These are phyloP conservation scores for Microcos paniculata DNA, from an alignment of 345 rosid genomes.

Conservation along the genomic window DNA sequence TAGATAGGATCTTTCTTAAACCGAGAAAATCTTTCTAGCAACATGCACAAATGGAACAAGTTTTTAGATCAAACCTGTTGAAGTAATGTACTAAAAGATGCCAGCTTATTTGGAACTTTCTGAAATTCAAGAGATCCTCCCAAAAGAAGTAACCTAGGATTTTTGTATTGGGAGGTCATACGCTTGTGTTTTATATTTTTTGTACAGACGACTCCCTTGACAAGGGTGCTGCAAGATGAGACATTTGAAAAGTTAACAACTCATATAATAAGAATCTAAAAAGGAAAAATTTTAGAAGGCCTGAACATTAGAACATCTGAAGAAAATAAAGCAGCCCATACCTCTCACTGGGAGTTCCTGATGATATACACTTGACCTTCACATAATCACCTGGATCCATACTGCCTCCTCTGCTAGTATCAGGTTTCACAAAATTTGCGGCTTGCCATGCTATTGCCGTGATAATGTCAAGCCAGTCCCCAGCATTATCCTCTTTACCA, in stretches of 20 bases:
- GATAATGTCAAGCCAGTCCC: constrained; percentile 83
- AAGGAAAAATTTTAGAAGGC: background rate
- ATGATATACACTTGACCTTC: constrained; percentile 90
- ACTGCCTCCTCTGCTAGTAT: constrained; percentile 96
- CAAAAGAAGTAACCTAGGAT: constrained; percentile 79
- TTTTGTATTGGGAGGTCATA: constrained; percentile 95
- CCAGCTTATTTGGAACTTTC: constrained; percentile 75
- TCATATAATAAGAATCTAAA: background rate
- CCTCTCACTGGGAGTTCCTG: constrained; percentile 88
- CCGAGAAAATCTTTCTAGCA: background rate
- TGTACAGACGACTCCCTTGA: constrained; percentile 92
- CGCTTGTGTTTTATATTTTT: constrained; percentile 98
- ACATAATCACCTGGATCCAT: constrained; percentile 98
- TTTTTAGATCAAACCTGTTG: constrained; percentile 61
- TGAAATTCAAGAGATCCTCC: constrained; percentile 95
- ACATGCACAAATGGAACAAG: constrained; percentile 5
- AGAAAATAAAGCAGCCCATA: constrained; percentile 27
- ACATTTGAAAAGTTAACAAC: constrained; percentile 17
- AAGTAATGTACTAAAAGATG: constrained; percentile 80
- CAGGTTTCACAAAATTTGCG: constrained; percentile 92
- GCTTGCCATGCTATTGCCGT: constrained; percentile 91
- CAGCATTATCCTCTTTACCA: constrained; percentile 47
- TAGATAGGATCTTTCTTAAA: background rate
- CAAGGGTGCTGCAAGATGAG: constrained; percentile 57
- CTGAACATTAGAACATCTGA: background rate